Evolutionary conservation across 73 alveolate genomes (phyloP), one percentile per base, ranked within the genome.

Genomic region (Paramecium sexaurelia): DNA sequence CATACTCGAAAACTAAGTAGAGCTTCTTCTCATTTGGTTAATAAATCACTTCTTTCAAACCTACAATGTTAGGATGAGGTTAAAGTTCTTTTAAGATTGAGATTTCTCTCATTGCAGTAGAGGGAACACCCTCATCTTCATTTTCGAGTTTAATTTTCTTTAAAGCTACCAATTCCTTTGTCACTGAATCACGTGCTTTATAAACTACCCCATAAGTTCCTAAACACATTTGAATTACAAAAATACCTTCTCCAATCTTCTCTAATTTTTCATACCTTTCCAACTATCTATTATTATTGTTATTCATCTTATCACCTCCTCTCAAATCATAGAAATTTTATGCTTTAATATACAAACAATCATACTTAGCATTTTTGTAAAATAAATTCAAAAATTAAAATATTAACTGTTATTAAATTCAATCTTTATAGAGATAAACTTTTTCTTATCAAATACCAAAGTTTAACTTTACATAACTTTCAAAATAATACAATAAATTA

Each of bases 161-260:
- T 43, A 97, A 87, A n/a, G 99, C 99, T 27, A 96, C 98, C 20
- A 96, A 96, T 87, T 94, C 96, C 43, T 69, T 66, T 17, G 95
- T 89, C 22, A 37, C 57, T 55, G 71, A 57, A 56, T 96, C 98
- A 93, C 93, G 86, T 33, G 97, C 98, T 84, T 97, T 96, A 85
- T 93, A 96, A 51, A 97, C 99, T 17, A 94, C 98, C 36, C 99
- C 99, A 92, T 96, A 97, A 39, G 99, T 95, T 35, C 99, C 99
- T 78, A 78, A 1, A 24, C 67, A 51, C 67, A n/a, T 78, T 40
- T 41, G 55, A 78, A 43, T 37, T 10, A 41, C 35, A 17, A 6
- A 9, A 78, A 10, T 78, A 39, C 94, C 94, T 71, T 95, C 98
- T 66, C 99, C 99, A 61, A 96, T 90, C 91, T 92, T 90, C 24